Evolutionary conservation across 2,329 filamentous ascomycete species (phyloP).

Genomic region (Alternaria ventricosa): DNA sequence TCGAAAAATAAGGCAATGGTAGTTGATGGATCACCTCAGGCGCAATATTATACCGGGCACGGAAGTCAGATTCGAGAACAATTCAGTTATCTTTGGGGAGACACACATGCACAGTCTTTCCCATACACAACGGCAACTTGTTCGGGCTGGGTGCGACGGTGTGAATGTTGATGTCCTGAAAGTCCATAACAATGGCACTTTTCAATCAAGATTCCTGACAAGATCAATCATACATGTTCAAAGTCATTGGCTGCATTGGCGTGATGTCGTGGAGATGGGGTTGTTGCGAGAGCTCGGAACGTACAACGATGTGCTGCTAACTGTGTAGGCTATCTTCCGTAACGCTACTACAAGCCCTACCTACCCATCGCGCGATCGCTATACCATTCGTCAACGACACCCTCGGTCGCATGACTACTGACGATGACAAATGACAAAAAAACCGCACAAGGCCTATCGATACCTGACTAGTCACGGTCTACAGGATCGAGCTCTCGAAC

Average conservation of each 20-base stretch:
- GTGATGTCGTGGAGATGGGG: background rate
- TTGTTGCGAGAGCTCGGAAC: background rate
- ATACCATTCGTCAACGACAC: background rate
- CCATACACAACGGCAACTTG: conserved; percentile 38
- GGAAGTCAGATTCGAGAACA: conserved; percentile 34
- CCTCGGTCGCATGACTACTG: background rate
- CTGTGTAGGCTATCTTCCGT: background rate
- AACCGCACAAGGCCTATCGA: background rate
- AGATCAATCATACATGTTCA: conserved; percentile 48
- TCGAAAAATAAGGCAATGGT: conserved; percentile 28
- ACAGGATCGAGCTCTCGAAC: background rate
- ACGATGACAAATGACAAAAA: background rate
- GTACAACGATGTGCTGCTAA: background rate
- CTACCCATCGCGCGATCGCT: background rate
- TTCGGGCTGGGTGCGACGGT: conserved; percentile 48
- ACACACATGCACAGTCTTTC: conserved; percentile 42
- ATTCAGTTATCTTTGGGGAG: conserved; percentile 27
- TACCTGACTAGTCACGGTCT: background rate
- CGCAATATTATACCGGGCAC: conserved; percentile 33
- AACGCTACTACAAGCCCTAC: background rate
- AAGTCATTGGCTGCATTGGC: conserved; percentile 13
- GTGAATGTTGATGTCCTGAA: conserved; percentile 44
- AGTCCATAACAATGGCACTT: conserved; percentile 46
- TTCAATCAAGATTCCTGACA: conserved; percentile 48
- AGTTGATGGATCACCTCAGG: conserved; percentile 33